Percentiles rank a stretch among this genome's conserved stretches.
These are phyloP conservation scores for Chaetomium strumarium DNA, from an alignment of 2,329 filamentous ascomycete genomes.

Conservation along the genomic window DNA sequence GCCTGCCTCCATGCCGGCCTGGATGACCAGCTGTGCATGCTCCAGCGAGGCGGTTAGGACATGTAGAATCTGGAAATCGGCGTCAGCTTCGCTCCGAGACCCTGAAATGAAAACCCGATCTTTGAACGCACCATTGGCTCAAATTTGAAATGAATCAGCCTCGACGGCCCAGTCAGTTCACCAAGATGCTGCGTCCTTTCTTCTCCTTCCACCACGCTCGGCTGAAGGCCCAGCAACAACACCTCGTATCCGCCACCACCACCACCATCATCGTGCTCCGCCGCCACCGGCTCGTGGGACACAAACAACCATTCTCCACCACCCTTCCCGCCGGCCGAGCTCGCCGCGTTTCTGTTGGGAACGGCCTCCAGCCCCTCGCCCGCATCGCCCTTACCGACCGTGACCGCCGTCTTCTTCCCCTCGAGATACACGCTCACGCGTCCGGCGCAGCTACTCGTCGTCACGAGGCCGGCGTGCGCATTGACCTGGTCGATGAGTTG, in stretches of 20 bases:
- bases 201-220: constrained; percentile 19
- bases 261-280: background rate
- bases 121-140: constrained; percentile 74
- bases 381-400: constrained; percentile 15
- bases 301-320: constrained; percentile 86
- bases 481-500: constrained; percentile 78
- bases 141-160: constrained; percentile 79
- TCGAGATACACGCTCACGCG: constrained; percentile 84
- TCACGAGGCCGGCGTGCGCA: constrained; percentile 65
- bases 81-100: background rate
- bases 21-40: constrained; percentile 69
- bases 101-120: background rate
- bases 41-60: constrained; percentile 69
- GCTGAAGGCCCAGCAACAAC: constrained; percentile 32
- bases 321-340: constrained; percentile 67
- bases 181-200: constrained; percentile 24
- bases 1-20: constrained; percentile 71
- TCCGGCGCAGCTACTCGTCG: constrained; percentile 89
- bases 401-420: constrained; percentile 49
- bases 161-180: constrained; percentile 24
- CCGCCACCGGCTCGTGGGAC: constrained; percentile 61
- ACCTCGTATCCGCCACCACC: constrained; percentile 9
- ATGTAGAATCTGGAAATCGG: constrained; percentile 69
- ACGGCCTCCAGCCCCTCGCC: background rate
- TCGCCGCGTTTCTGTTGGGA: constrained; percentile 21